These are phyloP conservation scores for Naganishia friedmannii DNA, from an alignment of 768 basidiomycete species.

Conservation along the genomic window DNA sequence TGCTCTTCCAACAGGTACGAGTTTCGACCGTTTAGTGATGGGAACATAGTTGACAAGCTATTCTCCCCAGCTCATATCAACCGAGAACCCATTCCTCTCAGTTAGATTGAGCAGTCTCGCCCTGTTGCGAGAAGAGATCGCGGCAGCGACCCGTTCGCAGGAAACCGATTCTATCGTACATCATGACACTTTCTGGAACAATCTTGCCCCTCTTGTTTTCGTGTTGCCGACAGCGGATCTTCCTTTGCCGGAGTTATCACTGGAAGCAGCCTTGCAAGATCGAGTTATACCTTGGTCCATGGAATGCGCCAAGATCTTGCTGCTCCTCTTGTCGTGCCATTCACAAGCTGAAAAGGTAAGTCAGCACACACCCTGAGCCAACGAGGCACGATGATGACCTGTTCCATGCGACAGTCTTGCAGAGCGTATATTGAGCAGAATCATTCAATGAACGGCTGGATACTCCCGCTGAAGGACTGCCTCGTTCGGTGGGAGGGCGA, in stretches of 20 bases:
- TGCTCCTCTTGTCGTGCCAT: background rate
- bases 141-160: background rate
- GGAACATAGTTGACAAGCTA: background rate
- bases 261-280: conserved; percentile 1
- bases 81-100: conserved; percentile 11
- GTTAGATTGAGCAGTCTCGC: conserved; percentile 10
- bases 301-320: conserved; percentile 9
- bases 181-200: background rate
- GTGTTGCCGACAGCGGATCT: background rate
- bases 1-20: conserved; percentile 1
- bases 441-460: background rate
- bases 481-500: background rate
- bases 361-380: no score
- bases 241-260: background rate
- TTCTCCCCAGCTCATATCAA: background rate
- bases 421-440: background rate
- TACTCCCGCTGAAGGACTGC: background rate
- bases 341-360: background rate
- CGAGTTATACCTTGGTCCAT: background rate
- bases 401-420: background rate
- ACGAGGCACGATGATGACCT: background rate
- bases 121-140: conserved; percentile 9
- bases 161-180: background rate
- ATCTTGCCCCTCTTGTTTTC: conserved; percentile 8
- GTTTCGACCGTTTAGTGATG: background rate